Evolutionary conservation across 257 asterid genomes (phyloP).

Genomic region (Forsythia suspensa): DNA sequence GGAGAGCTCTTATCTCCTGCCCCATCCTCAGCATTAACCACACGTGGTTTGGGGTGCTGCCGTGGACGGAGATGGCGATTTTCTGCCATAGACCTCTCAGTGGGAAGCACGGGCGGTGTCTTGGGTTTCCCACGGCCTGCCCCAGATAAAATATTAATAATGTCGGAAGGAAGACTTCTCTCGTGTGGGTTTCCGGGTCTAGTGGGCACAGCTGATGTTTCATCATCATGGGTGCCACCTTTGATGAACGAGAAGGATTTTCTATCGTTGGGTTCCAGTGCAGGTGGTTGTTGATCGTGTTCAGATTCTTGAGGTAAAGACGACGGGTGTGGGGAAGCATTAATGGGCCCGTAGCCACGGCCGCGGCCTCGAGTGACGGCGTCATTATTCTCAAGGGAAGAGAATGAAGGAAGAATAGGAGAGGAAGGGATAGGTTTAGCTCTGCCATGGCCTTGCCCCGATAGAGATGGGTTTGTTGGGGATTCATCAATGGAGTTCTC

Average conservation of each 20-base stretch:
- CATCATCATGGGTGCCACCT: conserved; percentile 24
- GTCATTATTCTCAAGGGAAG: conserved; percentile 38
- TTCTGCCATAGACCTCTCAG: conserved; percentile 42
- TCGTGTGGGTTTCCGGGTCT: conserved; percentile 20
- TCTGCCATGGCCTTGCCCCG: conserved; percentile 58
- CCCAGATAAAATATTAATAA: conserved; percentile 37
- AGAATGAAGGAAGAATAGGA: conserved; percentile 41
- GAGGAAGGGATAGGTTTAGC: conserved; percentile 46
- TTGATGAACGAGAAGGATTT: conserved; percentile 25
- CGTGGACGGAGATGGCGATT: conserved; percentile 52
- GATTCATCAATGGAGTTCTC: conserved; percentile 28
- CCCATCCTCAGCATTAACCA: conserved; percentile 6
- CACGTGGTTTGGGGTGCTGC: conserved; percentile 20
- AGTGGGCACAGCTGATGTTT: conserved; percentile 5
- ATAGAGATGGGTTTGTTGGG: conserved; percentile 19
- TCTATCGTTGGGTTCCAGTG: conserved; percentile 19
- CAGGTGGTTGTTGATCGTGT: conserved; percentile 11
- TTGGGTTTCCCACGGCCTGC: conserved; percentile 76
- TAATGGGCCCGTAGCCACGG: conserved; percentile 35
- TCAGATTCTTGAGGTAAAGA: conserved; percentile 16
- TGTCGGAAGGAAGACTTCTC: conserved; percentile 24
- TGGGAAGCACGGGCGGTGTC: conserved; percentile 10
- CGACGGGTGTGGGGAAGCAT: conserved; percentile 21
- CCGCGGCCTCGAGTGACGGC: conserved; percentile 43
- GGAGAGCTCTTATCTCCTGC: conserved; percentile 23